Conservation (phyloP, 2,329 filamentous ascomycete genomes). For the Furcasterigmium sp. region DNA sequence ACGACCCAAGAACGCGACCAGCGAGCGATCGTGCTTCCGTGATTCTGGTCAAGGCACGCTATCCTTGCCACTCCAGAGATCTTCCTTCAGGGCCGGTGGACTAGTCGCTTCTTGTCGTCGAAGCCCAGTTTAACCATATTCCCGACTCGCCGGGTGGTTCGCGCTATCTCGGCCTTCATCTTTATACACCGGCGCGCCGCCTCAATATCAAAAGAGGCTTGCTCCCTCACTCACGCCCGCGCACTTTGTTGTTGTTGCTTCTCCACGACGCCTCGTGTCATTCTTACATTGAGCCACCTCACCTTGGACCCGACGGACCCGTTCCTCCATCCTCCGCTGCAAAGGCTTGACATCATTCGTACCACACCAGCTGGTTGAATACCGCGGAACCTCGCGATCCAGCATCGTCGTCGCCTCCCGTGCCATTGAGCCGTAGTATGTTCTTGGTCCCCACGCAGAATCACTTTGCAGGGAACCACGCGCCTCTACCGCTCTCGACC, state of each 20-base stretch:
- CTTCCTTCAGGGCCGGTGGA: conserved; percentile 14
- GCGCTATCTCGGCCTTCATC: conserved; percentile 14
- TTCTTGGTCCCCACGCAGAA: conserved; percentile 24
- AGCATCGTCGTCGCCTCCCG: conserved; percentile 7
- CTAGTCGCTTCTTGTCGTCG: conserved; percentile 14
- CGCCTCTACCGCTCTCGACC: conserved; percentile 17
- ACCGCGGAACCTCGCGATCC: conserved; percentile 23
- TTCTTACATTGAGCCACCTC: conserved; percentile 3
- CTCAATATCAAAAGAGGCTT: too few relatives aligned
- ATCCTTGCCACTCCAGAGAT: conserved; percentile 15
- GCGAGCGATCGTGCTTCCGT: neutral
- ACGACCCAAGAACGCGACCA: conserved; percentile 4
- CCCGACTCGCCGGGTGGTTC: conserved; percentile 13
- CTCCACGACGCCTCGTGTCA: too few relatives aligned
- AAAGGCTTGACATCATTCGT: conserved; percentile 6
- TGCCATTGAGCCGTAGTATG: conserved; percentile 25
- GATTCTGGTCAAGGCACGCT: conserved; percentile 8
- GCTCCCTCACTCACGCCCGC: too few relatives aligned
- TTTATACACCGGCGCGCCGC: conserved; percentile 15
- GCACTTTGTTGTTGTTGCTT: too few relatives aligned
- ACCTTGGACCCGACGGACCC: conserved; percentile 3
- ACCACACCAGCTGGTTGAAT: conserved; percentile 23
- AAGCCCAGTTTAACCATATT: conserved; percentile 15
- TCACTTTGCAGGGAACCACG: conserved; percentile 23
- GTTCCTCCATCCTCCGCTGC: neutral